phyloP scores from a whole-genome alignment of 352 stramenopile genomes.

The Globisporangium ultimum region DNA sequence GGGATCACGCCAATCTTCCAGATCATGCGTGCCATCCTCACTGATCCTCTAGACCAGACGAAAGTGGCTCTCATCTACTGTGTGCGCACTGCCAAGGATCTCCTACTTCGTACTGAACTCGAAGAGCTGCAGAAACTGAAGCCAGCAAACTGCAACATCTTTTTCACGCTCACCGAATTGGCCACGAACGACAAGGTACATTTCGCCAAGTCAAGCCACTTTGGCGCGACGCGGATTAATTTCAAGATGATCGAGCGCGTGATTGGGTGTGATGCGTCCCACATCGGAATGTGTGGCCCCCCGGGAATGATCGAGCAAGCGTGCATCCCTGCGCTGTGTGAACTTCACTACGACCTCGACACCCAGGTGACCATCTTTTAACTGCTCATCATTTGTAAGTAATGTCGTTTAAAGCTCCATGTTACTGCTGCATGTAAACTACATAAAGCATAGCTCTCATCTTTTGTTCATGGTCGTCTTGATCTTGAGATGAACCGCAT shows the following conservation, averaged over 20 bases:
- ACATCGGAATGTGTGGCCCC: conserved; percentile 91
- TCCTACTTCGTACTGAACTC: conserved; percentile 89
- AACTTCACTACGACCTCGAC: conserved; percentile 81
- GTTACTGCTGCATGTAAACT: not conserved
- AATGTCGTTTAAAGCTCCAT: too few species aligned
- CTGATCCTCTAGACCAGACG: conserved; percentile 35
- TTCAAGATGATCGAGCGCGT: conserved; percentile 84
- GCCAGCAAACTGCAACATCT: conserved; percentile 35
- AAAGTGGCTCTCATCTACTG: conserved; percentile 72
- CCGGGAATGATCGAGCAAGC: conserved; percentile 94
- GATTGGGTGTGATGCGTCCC: conserved; percentile 63
- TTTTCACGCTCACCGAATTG: conserved; percentile 43
- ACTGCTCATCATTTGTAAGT: not conserved
- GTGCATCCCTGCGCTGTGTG: conserved; percentile 84
- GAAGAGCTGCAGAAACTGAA: conserved; percentile 56
- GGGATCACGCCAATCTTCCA: conserved; percentile 62
- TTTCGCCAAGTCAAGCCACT: conserved; percentile 57
- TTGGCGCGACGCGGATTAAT: conserved; percentile 79
- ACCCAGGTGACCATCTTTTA: conserved; percentile 58
- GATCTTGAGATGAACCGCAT: too few species aligned
- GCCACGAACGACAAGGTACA: conserved; percentile 31
- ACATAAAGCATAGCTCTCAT: not conserved
- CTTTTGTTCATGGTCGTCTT: too few species aligned
- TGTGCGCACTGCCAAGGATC: conserved; percentile 89
- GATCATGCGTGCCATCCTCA: conserved; percentile 81